A percentile compares a stretch with the other conserved stretches of the same genome.
These are phyloP conservation scores for Paradendryphiella salina DNA, from an alignment of 2,329 filamentous ascomycete species.

Conservation along the genomic window DNA sequence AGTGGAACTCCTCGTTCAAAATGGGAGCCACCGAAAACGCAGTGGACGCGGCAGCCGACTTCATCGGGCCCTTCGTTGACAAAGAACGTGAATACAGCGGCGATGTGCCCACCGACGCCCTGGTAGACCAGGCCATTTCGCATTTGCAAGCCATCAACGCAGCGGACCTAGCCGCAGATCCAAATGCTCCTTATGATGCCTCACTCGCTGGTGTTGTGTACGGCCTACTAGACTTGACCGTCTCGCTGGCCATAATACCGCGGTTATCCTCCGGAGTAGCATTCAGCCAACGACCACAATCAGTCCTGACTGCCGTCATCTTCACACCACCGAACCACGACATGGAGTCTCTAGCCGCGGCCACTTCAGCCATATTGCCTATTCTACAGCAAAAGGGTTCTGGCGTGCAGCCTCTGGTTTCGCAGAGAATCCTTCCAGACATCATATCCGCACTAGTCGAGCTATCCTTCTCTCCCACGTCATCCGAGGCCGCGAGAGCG, in stretches of 20 bases:
- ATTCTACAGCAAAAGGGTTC: slow-evolving; percentile 34
- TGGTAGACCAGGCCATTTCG: slow-evolving; percentile 35
- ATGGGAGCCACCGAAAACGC: slow-evolving; percentile 41
- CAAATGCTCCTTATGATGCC: slow-evolving; percentile 45
- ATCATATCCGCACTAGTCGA: slow-evolving; percentile 43
- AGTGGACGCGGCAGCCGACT: slow-evolving; percentile 40
- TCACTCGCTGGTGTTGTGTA: slow-evolving; percentile 46
- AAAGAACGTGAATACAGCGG: slow-evolving; percentile 14
- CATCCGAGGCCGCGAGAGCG: slow-evolving; percentile 8
- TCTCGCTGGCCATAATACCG: slow-evolving; percentile 42
- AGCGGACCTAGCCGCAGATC: slow-evolving; percentile 36
- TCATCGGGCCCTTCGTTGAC: slow-evolving; percentile 38
- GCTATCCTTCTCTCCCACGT: slow-evolving; percentile 39
- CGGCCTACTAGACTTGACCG: slow-evolving; percentile 44
- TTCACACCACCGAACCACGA: slow-evolving; percentile 14
- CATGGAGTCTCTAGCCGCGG: slow-evolving; percentile 18
- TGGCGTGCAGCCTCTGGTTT: slow-evolving; percentile 44
- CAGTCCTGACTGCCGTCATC: slow-evolving; percentile 32
- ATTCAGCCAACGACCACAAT: slow-evolving; percentile 41
- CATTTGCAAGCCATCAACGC: slow-evolving; percentile 43
- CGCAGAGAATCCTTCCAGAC: slow-evolving; percentile 42
- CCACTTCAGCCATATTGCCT: slow-evolving; percentile 23
- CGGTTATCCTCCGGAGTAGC: slow-evolving; percentile 40
- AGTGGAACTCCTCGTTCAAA: not conserved
- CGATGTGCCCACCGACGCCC: slow-evolving; percentile 14